Conservation (phyloP, 176 grass and related monocot genomes). For the Aegilops bicornis region DNA sequence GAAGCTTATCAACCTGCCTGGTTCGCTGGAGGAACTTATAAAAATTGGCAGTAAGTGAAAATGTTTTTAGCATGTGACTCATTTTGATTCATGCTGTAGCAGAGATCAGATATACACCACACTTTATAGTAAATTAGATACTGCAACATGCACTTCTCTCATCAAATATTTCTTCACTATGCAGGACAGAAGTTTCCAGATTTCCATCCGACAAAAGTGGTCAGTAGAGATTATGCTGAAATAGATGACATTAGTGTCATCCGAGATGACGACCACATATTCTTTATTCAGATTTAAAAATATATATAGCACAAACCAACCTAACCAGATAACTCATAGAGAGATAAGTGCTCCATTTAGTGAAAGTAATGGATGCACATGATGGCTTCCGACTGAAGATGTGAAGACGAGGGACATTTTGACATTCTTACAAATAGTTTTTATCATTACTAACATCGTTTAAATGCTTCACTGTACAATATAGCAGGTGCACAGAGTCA, state of each 20-base stretch:
- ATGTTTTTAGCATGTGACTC: not conserved
- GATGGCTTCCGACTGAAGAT: not conserved
- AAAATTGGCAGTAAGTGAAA: conserved; percentile 69
- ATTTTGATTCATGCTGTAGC: not conserved
- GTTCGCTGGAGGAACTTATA: conserved; percentile 75
- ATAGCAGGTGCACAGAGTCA: conserved; percentile 11
- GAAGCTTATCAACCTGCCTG: conserved; percentile 83
- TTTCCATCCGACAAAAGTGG: conserved; percentile 54
- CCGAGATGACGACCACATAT: conserved; percentile 83
- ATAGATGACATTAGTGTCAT: conserved; percentile 87
- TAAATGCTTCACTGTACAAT: conserved; percentile 19
- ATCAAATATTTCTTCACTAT: conserved; percentile 24
- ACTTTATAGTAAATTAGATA: conserved; percentile 8
- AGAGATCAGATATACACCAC: not conserved
- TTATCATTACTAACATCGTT: conserved; percentile 21
- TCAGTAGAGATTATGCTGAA: conserved; percentile 80
- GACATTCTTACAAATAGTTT: conserved; percentile 16
- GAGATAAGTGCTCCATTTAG: conserved; percentile 10
- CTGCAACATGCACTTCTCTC: not conserved
- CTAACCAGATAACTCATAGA: conserved; percentile 7
- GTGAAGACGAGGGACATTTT: conserved; percentile 17
- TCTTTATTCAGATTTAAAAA: conserved; percentile 53
- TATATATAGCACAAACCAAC: conserved; percentile 21
- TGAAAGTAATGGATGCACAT: conserved; percentile 13
- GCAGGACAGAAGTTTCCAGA: conserved; percentile 77